Evolutionary conservation across 495 filamentous ascomycete species (phyloP), one percentile per base, ranked within the genome.

Genomic region (Penicillium pulvis): DNA sequence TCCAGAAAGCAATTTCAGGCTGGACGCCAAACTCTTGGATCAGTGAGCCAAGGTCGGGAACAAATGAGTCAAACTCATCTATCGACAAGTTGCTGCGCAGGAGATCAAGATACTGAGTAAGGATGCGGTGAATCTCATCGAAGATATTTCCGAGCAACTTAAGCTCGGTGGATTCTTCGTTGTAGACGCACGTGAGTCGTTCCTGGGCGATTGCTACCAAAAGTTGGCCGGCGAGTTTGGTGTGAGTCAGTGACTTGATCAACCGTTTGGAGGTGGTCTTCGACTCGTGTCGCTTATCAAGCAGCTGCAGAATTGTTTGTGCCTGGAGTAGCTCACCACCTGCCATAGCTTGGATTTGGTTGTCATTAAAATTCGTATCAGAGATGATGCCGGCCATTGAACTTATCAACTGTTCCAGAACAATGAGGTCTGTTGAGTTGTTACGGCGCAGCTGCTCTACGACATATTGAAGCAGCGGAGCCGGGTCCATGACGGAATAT

Each of bases 381-480:
- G 92, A 86, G 23, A 92, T 86, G 39, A 99, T 90, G 35, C 95
- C 95, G 14, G 90, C 89, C 95, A 98, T 97, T 4, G 90, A 90
- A 31, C 82, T 86, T 47, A 96, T 89, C 41, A 98, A 75, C 62
- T 97, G 88, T 68, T 94, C 87, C 44, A 99, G 71, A 52, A 99
- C 87, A 51, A 96, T 88, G 3, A 98, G 79, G 64, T 97, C 93
- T 16, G 88, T 91, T 1, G 89, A 88, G 61, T 90, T 92, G 57
- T 91, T 91, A 16, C 81, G 81, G 51, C 83, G 82, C 6, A 99
- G 83, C 69, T 97, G 91, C 58, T 87, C 80, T 31, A 88, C 87
- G 42, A 99, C 88, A 64, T 97, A 97, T 69, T 91, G 90, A 45
- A 99, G 79, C 28, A 98, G 80, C 0, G 95, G 95, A 4, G 85